phyloP scores from a whole-genome alignment of 202 grass and related monocot species.

The Panicum hallii region DNA sequence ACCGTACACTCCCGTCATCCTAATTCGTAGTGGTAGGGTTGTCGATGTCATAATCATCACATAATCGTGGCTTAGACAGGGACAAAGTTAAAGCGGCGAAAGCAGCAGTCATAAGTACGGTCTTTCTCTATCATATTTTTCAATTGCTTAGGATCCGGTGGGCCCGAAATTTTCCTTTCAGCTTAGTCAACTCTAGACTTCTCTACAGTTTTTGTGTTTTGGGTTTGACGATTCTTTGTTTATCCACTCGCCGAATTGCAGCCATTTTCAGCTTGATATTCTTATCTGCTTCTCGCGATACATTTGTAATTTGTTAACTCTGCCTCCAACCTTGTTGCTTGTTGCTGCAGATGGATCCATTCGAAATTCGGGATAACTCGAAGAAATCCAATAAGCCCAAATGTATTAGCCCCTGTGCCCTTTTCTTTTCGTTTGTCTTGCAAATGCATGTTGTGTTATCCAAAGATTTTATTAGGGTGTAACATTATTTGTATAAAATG shows the following conservation, averaged over 20 bases:
- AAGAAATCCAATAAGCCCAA: constrained; percentile 52
- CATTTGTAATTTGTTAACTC: not conserved
- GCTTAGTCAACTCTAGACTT: not conserved
- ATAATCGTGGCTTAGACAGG: constrained; percentile 33
- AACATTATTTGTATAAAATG: not conserved
- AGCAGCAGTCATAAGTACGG: not conserved
- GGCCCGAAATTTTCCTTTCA: constrained; percentile 26
- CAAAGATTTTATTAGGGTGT: not conserved
- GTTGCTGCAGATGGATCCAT: constrained; percentile 46
- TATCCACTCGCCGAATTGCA: not conserved
- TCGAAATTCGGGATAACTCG: not conserved
- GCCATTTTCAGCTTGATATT: not conserved
- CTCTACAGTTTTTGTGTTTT: not conserved
- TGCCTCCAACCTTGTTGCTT: not conserved
- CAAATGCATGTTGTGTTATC: not conserved
- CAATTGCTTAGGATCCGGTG: constrained; percentile 22
- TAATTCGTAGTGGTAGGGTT: constrained; percentile 3
- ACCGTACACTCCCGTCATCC: not conserved
- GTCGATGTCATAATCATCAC: constrained; percentile 11
- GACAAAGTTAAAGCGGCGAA: constrained; percentile 8
- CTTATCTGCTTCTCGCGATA: constrained; percentile 4
- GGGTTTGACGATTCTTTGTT: not conserved
- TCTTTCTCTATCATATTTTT: constrained; percentile 42
- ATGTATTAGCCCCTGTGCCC: constrained; percentile 20
- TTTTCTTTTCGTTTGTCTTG: not conserved